Base-by-base conservation (phyloP, 495 filamentous ascomycete species). In the Podospora pseudocomata region DNA sequence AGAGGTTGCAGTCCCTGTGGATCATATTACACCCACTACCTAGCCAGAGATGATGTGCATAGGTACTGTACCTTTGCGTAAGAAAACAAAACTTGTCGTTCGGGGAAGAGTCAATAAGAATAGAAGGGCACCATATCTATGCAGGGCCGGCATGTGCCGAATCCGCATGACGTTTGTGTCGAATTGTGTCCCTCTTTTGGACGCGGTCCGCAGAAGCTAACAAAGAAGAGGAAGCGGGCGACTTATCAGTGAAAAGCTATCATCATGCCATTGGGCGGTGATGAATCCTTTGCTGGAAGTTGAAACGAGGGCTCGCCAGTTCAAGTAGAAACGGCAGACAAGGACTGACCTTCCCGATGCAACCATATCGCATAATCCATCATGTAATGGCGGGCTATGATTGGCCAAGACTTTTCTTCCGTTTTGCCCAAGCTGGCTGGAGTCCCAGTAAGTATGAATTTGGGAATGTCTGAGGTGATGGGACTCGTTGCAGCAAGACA, bases 341-440 rank as follows among this genome's bases (percentile, higher is more conserved):
- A 11, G 39, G 39, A 49, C 39, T 49, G 39, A 61, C 61, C 32
- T 63, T 63, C 61, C 61, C 34, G 32, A 63, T 34, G 32, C 61
- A 63, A 32, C 61, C 15, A 63, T 63, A 30, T 63, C 13, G 61
- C 61, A 63, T 63, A 49, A 63, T 28, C 30, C 59, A 61, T 28
- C 26, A 26, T 61, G 59, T 28, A 26, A 61, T 61, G 59, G 2
- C 16, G 16, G 16, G 13, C 26, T 32, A 2, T 61, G 59, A 61
- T 61, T 61, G 23, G 59, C 26, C 27, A 30, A 32, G 0, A 2
- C 26, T 7, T 61, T 61, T 3, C n/a, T 16, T 63, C 18, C 59
- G 5, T 28, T 61, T 28, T n/a, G 20, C 23, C 23, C 5, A 49
- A 49, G 39, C 39, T 11, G 39, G 39, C 39, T 49, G 39, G 39